A percentile compares a stretch with the other conserved stretches of the same genome.
Evolutionary conservation across 139 green algal genomes (phyloP).

Genomic region (Chlamydomonas sp.): DNA sequence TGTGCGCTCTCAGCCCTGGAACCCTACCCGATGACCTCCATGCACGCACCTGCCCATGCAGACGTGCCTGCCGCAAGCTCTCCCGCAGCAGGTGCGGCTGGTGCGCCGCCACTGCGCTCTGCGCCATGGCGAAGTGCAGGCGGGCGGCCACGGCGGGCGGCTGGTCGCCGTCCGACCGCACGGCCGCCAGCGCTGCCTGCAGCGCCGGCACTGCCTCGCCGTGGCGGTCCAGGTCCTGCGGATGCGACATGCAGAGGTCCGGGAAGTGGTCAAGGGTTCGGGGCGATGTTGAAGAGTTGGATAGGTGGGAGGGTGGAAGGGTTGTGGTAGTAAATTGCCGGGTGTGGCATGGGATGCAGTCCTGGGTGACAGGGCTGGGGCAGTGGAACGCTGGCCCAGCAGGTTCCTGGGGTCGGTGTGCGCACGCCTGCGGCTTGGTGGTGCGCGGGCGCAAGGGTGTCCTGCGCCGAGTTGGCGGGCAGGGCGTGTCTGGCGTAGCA

Average conservation of each 20-base stretch:
- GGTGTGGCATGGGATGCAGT: too few species aligned
- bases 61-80: slow-evolving; percentile 27
- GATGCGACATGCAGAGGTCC: too few species aligned
- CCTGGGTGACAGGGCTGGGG: too few species aligned
- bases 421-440: too few species aligned
- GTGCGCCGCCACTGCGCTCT: slow-evolving; percentile 48
- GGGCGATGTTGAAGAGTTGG: background rate
- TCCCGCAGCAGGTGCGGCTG: slow-evolving; percentile 32
- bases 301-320: background rate
- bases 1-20: too few species aligned
- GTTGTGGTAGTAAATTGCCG: too few species aligned
- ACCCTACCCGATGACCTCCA: background rate
- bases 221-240: slow-evolving; percentile 51
- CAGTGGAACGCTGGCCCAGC: too few species aligned
- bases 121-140: slow-evolving; percentile 40
- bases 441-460: too few species aligned
- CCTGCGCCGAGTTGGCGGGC: too few species aligned
- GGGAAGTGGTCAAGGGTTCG: background rate
- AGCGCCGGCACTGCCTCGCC: slow-evolving; percentile 38
- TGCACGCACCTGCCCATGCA: slow-evolving; percentile 40
- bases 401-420: too few species aligned
- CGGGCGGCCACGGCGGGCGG: slow-evolving; percentile 4
- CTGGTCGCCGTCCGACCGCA: slow-evolving; percentile 4
- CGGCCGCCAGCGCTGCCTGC: slow-evolving; percentile 13
- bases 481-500: too few species aligned